Evolutionary conservation across 305 asterid species (phyloP), one percentile per base, ranked within the genome.

Genomic region (Salvia sclarea): DNA sequence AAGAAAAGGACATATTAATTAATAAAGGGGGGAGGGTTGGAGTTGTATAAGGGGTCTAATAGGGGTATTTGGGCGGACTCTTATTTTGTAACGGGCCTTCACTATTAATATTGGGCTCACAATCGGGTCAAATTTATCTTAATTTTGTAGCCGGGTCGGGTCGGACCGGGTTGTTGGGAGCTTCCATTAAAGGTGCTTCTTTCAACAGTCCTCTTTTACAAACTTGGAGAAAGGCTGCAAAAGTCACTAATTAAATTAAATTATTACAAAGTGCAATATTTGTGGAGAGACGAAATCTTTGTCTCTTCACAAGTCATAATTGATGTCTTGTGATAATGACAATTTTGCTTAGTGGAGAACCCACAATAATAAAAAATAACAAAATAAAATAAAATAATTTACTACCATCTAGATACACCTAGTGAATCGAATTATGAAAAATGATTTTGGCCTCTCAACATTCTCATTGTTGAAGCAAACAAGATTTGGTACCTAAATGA

Each of bases 241-340:
- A 31, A 74, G 66, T 8, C n/a, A 49, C 18, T 18, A 61, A 59
- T 17, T 22, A 56, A 76, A 59, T 17, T 21, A 55, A 76, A 70
- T 30, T 38, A 70, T 61, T 38, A 61, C 48, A 21, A 68, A 68
- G 55, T 63, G 75, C 43, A 64, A 52, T 25, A 8, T 40, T 57
- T 31, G 61, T 50, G 72, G 74, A 43, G 50, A 25, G 40, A 49
- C 73, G 59, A 63, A 63, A 79, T 79, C 76, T 79, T 75, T 75
- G 79, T 78, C 79, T 49, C 48, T 54, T 61, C 66, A 28, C 12
- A 56, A 50, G 73, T 57, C 76, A 63, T 25, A 57, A 47, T 48
- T 50, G 50, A 58, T 59, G 70, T 54, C 41, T 52, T 33, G 40
- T 45, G 56, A 64, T 58, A 12, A 74, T 30, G 59, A 21, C 62